Conservation (phyloP, 2,329 filamentous ascomycete species). For the Zalaria sp. region DNA sequence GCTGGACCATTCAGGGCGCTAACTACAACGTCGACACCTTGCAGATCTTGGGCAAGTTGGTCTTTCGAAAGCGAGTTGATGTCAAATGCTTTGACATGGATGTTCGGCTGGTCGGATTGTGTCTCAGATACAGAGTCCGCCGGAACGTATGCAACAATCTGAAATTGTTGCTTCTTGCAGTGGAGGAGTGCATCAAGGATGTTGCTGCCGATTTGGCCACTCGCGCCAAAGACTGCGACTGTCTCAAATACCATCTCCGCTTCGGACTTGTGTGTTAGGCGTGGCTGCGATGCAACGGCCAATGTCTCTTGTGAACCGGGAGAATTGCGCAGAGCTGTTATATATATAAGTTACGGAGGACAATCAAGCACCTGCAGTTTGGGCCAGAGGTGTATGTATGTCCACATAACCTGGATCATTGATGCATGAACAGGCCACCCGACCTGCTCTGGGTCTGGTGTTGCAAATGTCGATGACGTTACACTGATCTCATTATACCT, state of each 20-base stretch:
- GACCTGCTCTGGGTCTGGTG: too few relatives aligned
- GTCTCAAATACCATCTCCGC: background rate
- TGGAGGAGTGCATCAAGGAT: slow-evolving; percentile 5
- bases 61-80: slow-evolving; percentile 3
- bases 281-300: too few relatives aligned
- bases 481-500: too few relatives aligned
- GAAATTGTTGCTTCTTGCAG: slow-evolving; percentile 7
- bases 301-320: too few relatives aligned
- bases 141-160: slow-evolving; percentile 6
- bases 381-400: too few relatives aligned
- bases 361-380: too few relatives aligned
- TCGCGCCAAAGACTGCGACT: slow-evolving; percentile 9
- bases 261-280: too few relatives aligned
- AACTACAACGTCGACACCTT: slow-evolving; percentile 12
- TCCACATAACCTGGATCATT: too few relatives aligned
- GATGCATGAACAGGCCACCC: too few relatives aligned
- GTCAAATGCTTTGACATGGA: slow-evolving; percentile 9
- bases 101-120: slow-evolving; percentile 1
- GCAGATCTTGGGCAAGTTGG: slow-evolving; percentile 6
- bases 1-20: slow-evolving; percentile 13
- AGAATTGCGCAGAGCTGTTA: too few relatives aligned
- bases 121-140: background rate
- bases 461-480: too few relatives aligned
- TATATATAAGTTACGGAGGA: too few relatives aligned
- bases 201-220: slow-evolving; percentile 7